These are phyloP conservation scores for Globisporangium splendens DNA, from an alignment of 352 stramenopile species.

Conservation along the genomic window DNA sequence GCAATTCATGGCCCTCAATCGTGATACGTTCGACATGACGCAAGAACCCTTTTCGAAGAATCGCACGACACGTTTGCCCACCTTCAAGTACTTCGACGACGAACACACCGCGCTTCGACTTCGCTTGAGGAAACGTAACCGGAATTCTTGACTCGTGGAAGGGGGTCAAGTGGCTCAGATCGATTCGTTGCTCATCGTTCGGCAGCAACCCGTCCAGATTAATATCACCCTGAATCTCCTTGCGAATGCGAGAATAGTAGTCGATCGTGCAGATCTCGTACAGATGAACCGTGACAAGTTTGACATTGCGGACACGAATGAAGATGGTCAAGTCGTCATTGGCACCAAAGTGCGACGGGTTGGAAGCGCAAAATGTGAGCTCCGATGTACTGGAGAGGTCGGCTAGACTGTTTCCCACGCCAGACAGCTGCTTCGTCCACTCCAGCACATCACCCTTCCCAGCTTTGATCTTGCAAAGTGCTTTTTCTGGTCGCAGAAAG, in stretches of 20 bases:
- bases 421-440: constrained; percentile 20
- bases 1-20: constrained; percentile 41
- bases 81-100: constrained; percentile 63
- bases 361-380: constrained; percentile 51
- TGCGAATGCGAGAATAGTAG: constrained; percentile 47
- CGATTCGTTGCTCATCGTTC: constrained; percentile 46
- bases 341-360: constrained; percentile 32
- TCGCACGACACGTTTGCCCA: constrained; percentile 46
- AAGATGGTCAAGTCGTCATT: constrained; percentile 37
- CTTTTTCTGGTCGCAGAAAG: constrained; percentile 25
- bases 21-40: constrained; percentile 48
- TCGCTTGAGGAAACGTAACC: constrained; percentile 22
- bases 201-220: constrained; percentile 53
- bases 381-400: constrained; percentile 20
- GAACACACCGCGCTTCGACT: constrained; percentile 39
- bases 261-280: constrained; percentile 67
- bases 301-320: constrained; percentile 44
- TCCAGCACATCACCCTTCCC: constrained; percentile 24
- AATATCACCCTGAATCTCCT: constrained; percentile 47
- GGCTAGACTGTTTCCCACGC: constrained; percentile 17
- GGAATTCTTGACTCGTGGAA: constrained; percentile 43
- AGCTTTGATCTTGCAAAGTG: constrained; percentile 25
- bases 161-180: constrained; percentile 38
- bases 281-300: constrained; percentile 50
- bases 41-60: constrained; percentile 55